Evolutionary conservation across 1,139 yeast species (phyloP), one percentile per base, ranked within the genome.

Genomic region (Zhuliangozyma blackwelliae): DNA sequence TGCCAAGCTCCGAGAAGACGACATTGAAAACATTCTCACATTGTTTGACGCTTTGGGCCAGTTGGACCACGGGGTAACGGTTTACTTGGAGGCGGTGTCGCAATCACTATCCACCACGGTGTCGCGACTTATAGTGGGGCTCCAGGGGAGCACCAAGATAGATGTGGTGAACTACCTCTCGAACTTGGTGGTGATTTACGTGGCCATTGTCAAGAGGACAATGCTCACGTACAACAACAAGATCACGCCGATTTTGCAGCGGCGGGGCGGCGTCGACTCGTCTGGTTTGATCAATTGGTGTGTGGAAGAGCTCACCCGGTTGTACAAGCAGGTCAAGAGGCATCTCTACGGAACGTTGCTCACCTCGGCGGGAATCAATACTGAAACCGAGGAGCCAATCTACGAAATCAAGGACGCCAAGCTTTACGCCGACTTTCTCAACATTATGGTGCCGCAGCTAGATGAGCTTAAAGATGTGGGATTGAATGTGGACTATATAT

Each of bases 341-440:
- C 92, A 85, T 50, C 62, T 88, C 28, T 69, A 79, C 45, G 88
- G 85, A 13, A 78, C 87, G 9, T 70, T 78, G 34, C 63, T 76
- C 31, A 54, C 51, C 29, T 39, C 43, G 9, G 38, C 44, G 23
- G 56, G 57, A 3, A 42, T 45, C 7, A 50, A 57, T 36, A 51
- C 50, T 5, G 63, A 60, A 26, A 52, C 59, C 7, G 63, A 58
- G 28, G 51, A 51, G 27, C 54, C 53, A 8, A 49, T 50, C 5
- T 54, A 59, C 32, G 46, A 52, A 27, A 57, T 65, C 16, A 65
- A 65, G 44, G 70, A 67, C 40, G 39, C 38, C 28, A 43, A 43
- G 21, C 47, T 63, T 31, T 65, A 61, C 42, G 40, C 46, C 38
- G 75, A 71, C 29, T 79, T 86, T 44, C 63, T 78, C 7, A 59